Conservation (phyloP, 768 basidiomycete species). For the Austroboletus eburneus region DNA sequence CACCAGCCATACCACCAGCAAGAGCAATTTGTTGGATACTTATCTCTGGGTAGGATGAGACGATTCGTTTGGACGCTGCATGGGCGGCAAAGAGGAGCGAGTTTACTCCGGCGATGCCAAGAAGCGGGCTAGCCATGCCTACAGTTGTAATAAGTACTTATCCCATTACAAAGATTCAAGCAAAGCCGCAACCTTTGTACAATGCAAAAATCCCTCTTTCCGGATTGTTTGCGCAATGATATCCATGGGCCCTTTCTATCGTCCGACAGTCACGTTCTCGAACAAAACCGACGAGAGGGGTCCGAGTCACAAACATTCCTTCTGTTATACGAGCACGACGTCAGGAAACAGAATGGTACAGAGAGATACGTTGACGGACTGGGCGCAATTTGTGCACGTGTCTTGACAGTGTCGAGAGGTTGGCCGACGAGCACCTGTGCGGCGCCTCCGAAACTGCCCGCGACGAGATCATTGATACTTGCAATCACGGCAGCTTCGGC, state of each 20-base stretch:
- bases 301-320: slow-evolving; percentile 84
- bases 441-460: slow-evolving; percentile 90
- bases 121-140: slow-evolving; percentile 85
- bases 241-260: slow-evolving; percentile 90
- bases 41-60: slow-evolving; percentile 87
- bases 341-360: background rate
- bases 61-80: slow-evolving; percentile 69
- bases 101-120: slow-evolving; percentile 95
- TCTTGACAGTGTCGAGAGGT: slow-evolving; percentile 85
- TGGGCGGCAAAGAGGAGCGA: slow-evolving; percentile 93
- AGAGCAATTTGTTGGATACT: slow-evolving; percentile 74
- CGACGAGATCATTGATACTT: slow-evolving; percentile 76
- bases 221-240: slow-evolving; percentile 76
- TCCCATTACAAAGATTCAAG: background rate
- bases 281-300: background rate
- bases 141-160: background rate
- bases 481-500: no score
- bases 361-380: slow-evolving; percentile 44
- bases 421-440: slow-evolving; percentile 95
- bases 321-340: slow-evolving; percentile 38
- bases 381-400: slow-evolving; percentile 81
- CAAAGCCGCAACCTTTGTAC: slow-evolving; percentile 71
- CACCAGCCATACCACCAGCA: slow-evolving; percentile 92
- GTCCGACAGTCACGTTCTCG: background rate
- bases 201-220: slow-evolving; percentile 90